phyloP scores from a whole-genome alignment of 768 basidiomycete genomes.

The Tulasnella sp. region DNA sequence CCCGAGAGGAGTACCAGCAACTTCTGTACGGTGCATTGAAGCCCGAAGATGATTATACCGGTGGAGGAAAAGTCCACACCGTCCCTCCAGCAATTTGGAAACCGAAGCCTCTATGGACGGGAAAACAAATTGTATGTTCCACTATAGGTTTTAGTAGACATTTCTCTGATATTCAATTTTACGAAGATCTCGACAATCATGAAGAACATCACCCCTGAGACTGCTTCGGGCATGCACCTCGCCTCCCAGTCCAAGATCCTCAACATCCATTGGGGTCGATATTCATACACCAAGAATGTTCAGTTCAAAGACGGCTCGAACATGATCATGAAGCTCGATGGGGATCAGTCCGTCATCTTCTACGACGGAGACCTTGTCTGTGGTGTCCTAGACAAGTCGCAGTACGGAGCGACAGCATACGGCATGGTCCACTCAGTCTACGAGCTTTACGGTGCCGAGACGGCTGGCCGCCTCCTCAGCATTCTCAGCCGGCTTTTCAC shows the following conservation, averaged over 20 bases:
- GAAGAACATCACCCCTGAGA: constrained; percentile 83
- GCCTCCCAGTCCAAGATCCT: constrained; percentile 88
- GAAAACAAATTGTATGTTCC: constrained; percentile 86
- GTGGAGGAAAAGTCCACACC: constrained; percentile 68
- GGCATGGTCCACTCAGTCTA: constrained; percentile 97
- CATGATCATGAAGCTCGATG: constrained; percentile 54
- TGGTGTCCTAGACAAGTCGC: constrained; percentile 95
- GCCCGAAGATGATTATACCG: constrained; percentile 75
- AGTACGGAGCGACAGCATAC: constrained; percentile 94
- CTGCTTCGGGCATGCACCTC: constrained; percentile 80
- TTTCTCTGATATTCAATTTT: constrained; percentile 21
- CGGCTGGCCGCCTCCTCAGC: constrained; percentile 89
- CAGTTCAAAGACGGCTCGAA: constrained; percentile 50
- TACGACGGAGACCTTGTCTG: constrained; percentile 91
- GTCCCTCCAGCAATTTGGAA: constrained; percentile 92
- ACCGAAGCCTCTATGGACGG: constrained; percentile 91
- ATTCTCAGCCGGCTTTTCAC: constrained; percentile 94
- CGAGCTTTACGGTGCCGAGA: constrained; percentile 89
- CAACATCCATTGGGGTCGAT: constrained; percentile 69
- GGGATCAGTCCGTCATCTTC: constrained; percentile 84
- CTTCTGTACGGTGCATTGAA: constrained; percentile 91
- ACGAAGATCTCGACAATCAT: constrained; percentile 89
- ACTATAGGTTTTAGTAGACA: neutral
- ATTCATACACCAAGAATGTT: constrained; percentile 37
- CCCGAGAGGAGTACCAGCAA: constrained; percentile 94